Evolutionary conservation across 2,329 filamentous ascomycete species (phyloP), one percentile per base, ranked within the genome.

Genomic region (Cladorrhinum sp.): DNA sequence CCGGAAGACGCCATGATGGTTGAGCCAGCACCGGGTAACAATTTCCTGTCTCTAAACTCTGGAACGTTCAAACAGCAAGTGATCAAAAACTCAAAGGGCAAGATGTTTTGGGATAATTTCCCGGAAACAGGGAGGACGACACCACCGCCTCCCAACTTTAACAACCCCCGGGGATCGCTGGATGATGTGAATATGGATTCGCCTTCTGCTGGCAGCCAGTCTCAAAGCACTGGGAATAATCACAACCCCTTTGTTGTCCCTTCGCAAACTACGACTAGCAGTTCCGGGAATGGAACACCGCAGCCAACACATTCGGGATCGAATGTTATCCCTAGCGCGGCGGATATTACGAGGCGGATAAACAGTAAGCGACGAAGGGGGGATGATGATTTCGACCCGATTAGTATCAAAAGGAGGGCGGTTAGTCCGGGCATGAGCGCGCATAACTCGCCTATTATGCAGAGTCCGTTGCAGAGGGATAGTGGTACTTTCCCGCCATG

Each of bases 371-470:
- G 93, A n/a, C 85, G 92, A 22, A 84, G 92, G 23, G 53, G 38
- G 59, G 93, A 97, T 64, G 92, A 96, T 69, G 93, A 97, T 69
- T 89, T 96, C 60, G 93, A 98, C 71, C 88, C 91, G 1, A 83
- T 87, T 41, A 90, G 88, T 63, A 93, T 97, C 78, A 98, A 98
- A 76, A 85, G 93, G 16, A 85, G 93, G 49, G 93, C 93, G 23
- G 93, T 98, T 2, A 95, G 90, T 61, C 93, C 93, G 0, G 91
- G 93, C 16, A 87, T 97, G 81, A 96, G 92, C 72, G 88, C 89
- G 1, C 92, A 96, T 69, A 96, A 93, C 74, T 96, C 91, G 63
- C 93, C 93, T 1, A 82, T 96, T 36, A 84, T 93, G 67, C 91
- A 96, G 72, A 93, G 90, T 58, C 92, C 93, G 1, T 83, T 90